These are phyloP conservation scores for Mucor indicus DNA, from an alignment of 371 early-diverging fungal species.

Conservation along the genomic window DNA sequence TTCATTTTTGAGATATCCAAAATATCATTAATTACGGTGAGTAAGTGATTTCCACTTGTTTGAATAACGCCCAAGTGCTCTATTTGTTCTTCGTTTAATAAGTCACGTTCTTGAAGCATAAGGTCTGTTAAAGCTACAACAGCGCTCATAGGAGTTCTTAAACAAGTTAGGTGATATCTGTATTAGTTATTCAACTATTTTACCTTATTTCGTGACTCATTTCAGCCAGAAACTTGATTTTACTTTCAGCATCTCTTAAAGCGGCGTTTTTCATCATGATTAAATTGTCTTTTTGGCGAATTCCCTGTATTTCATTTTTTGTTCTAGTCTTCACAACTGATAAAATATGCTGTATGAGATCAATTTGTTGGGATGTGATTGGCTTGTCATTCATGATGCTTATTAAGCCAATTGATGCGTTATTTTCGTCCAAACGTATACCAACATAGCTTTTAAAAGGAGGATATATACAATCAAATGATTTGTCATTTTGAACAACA, in stretches of 20 bases:
- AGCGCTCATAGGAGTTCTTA: slow-evolving; percentile 62
- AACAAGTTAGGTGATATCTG: background rate
- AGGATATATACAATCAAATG: slow-evolving; percentile 7
- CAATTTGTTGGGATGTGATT: slow-evolving; percentile 7
- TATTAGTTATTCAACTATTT: background rate
- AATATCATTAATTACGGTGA: slow-evolving; percentile 61
- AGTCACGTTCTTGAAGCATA: slow-evolving; percentile 45
- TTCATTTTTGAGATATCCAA: slow-evolving; percentile 60
- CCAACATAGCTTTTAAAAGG: slow-evolving; percentile 16
- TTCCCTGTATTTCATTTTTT: slow-evolving; percentile 44
- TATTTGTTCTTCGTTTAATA: slow-evolving; percentile 51
- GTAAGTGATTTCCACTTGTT: slow-evolving; percentile 59
- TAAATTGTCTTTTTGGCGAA: slow-evolving; percentile 42
- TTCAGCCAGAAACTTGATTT: slow-evolving; percentile 59
- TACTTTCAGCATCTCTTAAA: slow-evolving; percentile 54
- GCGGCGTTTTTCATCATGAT: slow-evolving; percentile 51
- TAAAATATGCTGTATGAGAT: slow-evolving; percentile 17
- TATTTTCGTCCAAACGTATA: slow-evolving; percentile 9
- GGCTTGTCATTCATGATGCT: slow-evolving; percentile 16
- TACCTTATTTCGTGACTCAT: slow-evolving; percentile 57
- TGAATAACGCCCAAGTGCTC: slow-evolving; percentile 59
- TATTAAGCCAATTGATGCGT: slow-evolving; percentile 15
- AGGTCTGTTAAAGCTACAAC: slow-evolving; percentile 62
- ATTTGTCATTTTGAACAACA: slow-evolving; percentile 7
- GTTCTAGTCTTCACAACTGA: slow-evolving; percentile 34